phyloP scores from a whole-genome alignment of 352 stramenopile genomes.

The Pythium insidiosum region DNA sequence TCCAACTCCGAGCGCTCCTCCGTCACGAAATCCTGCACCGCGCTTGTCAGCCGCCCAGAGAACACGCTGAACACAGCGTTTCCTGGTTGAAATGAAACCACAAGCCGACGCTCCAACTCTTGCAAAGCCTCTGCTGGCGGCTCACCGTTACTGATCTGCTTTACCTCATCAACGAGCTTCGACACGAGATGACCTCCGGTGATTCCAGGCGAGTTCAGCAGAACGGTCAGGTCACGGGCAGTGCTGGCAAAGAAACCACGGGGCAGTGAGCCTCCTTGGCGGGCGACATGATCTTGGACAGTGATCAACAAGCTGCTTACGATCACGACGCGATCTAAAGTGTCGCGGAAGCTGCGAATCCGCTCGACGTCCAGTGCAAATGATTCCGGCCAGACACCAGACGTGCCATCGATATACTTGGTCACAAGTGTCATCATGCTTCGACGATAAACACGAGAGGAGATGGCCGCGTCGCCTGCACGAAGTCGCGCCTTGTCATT shows the following conservation, averaged over 20 bases:
- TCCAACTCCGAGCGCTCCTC: conserved; percentile 8
- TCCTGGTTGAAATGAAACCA: conserved; percentile 26
- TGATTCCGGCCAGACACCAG: conserved; percentile 50
- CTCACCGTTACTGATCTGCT: conserved; percentile 2
- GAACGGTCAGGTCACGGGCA: conserved; percentile 21
- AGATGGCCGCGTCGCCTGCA: conserved; percentile 23
- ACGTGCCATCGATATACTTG: conserved; percentile 38
- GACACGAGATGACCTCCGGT: conserved; percentile 40
- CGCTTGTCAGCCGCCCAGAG: conserved; percentile 23
- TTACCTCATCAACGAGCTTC: conserved; percentile 13
- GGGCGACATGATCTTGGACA: conserved; percentile 49
- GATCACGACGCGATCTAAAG: conserved; percentile 45
- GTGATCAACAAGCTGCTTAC: conserved; percentile 47
- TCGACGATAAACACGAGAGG: conserved; percentile 31
- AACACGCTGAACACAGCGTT: conserved; percentile 61
- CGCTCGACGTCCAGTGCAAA: conserved; percentile 51
- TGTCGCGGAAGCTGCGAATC: conserved; percentile 41
- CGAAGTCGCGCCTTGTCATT: conserved; percentile 17
- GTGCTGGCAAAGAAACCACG: conserved; percentile 24
- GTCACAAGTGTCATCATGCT: conserved; percentile 39
- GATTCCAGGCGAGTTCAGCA: conserved; percentile 37
- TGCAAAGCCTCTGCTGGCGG: conserved; percentile 20
- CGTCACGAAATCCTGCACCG: conserved; percentile 21
- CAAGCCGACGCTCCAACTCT: conserved; percentile 33
- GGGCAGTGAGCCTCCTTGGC: conserved; percentile 15